Conservation (phyloP, 331 rosid species). For the Cucumis variabilis region DNA sequence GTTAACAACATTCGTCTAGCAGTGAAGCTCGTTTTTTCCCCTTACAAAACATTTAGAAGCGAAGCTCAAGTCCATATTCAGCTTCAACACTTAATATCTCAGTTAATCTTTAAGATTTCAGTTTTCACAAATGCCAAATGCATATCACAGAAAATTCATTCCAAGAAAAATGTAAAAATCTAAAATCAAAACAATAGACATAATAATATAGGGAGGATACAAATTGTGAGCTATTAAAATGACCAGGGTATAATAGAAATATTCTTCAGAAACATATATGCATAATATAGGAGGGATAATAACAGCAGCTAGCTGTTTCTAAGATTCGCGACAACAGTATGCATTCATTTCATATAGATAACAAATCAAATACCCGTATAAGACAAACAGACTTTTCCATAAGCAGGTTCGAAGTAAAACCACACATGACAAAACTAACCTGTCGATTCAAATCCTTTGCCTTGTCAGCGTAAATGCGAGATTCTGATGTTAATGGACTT, state of each 20-base stretch:
- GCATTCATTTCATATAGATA: slow-evolving; percentile 3
- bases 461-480: slow-evolving; percentile 39
- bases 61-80: not conserved
- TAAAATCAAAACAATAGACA: not conserved
- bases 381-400: not conserved
- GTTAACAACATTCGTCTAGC: not conserved
- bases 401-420: not conserved
- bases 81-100: not conserved
- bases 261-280: not conserved
- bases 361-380: not conserved
- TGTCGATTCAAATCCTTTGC: slow-evolving; percentile 35
- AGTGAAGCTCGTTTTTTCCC: not conserved
- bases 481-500: slow-evolving; percentile 36
- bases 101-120: not conserved
- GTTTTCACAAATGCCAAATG: not conserved
- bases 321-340: not conserved
- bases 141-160: not conserved
- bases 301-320: not conserved
- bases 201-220: not conserved
- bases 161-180: not conserved
- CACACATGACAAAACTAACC: slow-evolving; percentile 13
- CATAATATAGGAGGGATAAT: too few relatives aligned
- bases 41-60: not conserved
- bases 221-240: not conserved
- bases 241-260: not conserved